These are phyloP conservation scores for Mortierella hygrophila DNA, from an alignment of 192 early-diverging fungal species.

Conservation along the genomic window DNA sequence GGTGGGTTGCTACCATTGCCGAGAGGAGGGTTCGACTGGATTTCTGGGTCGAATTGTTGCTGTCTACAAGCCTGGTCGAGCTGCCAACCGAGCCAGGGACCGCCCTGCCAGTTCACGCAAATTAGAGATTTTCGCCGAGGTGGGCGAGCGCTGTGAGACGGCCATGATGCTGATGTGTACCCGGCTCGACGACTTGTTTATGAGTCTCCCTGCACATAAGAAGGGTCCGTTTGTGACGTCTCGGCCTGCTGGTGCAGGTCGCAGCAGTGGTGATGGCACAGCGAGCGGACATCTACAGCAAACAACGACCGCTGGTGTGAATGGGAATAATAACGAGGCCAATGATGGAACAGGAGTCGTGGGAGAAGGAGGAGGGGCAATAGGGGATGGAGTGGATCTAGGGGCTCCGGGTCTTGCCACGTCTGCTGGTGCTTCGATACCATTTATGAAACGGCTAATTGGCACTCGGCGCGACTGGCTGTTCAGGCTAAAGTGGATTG, in stretches of 20 bases:
- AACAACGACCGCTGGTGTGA: neutral
- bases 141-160: constrained; percentile 44
- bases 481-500: constrained; percentile 26
- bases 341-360: neutral
- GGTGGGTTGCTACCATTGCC: constrained; percentile 33
- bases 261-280: neutral
- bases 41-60: constrained; percentile 34
- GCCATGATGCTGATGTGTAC: constrained; percentile 51
- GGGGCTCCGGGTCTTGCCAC: neutral
- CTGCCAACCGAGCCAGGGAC: constrained; percentile 36
- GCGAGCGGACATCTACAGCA: neutral
- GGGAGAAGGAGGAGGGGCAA: neutral
- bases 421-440: neutral
- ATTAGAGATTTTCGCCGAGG: constrained; percentile 36
- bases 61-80: constrained; percentile 30
- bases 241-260: neutral
- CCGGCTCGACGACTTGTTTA: constrained; percentile 46
- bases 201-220: constrained; percentile 40
- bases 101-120: constrained; percentile 26
- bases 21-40: constrained; percentile 25
- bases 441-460: constrained; percentile 8
- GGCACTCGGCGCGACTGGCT: neutral
- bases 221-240: constrained; percentile 23
- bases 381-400: neutral
- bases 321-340: neutral